Percentiles rank a stretch among this genome's conserved stretches.
phyloP scores from a whole-genome alignment of 306 rosid species.

The Gastrolobium bilobum region DNA sequence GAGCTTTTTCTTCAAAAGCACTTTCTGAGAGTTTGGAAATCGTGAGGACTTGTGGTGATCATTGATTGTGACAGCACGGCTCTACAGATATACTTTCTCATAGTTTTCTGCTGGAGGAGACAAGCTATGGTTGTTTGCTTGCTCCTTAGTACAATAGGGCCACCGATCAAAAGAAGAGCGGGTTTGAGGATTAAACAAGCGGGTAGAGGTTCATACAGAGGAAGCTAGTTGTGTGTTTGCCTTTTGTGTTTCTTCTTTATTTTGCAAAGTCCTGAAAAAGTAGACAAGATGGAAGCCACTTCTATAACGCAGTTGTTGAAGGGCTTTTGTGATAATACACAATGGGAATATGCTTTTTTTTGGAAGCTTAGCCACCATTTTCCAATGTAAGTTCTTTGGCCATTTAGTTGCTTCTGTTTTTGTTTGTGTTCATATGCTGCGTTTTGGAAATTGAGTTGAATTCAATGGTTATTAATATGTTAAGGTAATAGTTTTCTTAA shows the following conservation, averaged over 20 bases:
- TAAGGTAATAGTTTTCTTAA: not conserved
- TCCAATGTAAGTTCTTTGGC: slow-evolving; percentile 55
- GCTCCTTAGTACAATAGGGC: slow-evolving; percentile 68
- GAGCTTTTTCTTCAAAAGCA: not conserved
- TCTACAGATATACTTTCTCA: slow-evolving; percentile 49
- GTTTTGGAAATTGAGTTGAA: not conserved
- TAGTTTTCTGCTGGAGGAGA: slow-evolving; percentile 53
- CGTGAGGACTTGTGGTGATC: slow-evolving; percentile 38
- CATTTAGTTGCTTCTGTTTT: slow-evolving; percentile 22
- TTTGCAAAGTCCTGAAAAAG: slow-evolving; percentile 36
- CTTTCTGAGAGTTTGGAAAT: slow-evolving; percentile 16
- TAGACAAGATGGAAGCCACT: slow-evolving; percentile 66
- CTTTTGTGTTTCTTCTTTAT: slow-evolving; percentile 45
- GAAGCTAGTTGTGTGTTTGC: slow-evolving; percentile 71
- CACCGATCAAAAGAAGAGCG: slow-evolving; percentile 79
- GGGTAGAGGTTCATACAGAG: slow-evolving; percentile 89
- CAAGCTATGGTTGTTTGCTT: slow-evolving; percentile 71
- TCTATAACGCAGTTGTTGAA: slow-evolving; percentile 66
- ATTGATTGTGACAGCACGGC: slow-evolving; percentile 59
- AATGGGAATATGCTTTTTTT: slow-evolving; percentile 89
- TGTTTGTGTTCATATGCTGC: not conserved
- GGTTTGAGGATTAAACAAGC: slow-evolving; percentile 89
- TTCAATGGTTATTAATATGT: slow-evolving; percentile 6
- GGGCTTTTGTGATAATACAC: slow-evolving; percentile 72
- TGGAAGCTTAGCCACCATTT: slow-evolving; percentile 82